These are phyloP conservation scores for Apiospora rasikravindrae DNA, from an alignment of 2,329 filamentous ascomycete genomes.

Conservation along the genomic window DNA sequence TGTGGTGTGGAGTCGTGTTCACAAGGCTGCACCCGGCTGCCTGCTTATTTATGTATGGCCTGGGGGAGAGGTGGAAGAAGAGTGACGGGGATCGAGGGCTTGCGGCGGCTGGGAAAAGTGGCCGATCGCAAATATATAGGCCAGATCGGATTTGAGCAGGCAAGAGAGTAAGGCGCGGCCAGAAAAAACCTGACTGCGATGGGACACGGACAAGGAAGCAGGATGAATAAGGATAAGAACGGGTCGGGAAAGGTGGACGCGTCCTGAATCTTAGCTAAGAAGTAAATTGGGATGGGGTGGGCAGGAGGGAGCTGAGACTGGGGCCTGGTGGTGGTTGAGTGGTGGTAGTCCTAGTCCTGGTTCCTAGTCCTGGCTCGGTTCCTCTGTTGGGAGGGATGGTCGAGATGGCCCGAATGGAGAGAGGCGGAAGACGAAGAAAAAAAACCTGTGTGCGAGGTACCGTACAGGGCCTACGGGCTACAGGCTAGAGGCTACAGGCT, in stretches of 20 bases:
- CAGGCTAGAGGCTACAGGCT: too few relatives aligned
- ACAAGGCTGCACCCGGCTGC: conserved; percentile 19
- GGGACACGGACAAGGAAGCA: conserved; percentile 8
- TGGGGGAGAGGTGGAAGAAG: neutral
- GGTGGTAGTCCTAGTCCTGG: neutral
- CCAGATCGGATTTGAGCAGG: neutral
- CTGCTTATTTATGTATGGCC: conserved; percentile 8
- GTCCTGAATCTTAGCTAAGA: conserved; percentile 17
- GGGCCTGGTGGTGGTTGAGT: neutral
- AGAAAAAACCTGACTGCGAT: neutral
- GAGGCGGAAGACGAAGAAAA: too few relatives aligned
- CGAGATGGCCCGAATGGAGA: conserved; percentile 3
- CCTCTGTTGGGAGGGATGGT: conserved; percentile 1
- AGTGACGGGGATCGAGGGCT: conserved; percentile 7
- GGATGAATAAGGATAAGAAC: conserved; percentile 16
- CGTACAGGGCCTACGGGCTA: too few relatives aligned
- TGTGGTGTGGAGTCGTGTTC: conserved; percentile 12
- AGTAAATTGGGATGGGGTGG: conserved; percentile 5
- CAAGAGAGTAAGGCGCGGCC: neutral
- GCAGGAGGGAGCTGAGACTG: conserved; percentile 1
- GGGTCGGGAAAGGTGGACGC: conserved; percentile 14
- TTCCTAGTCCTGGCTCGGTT: neutral
- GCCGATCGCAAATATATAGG: conserved; percentile 15
- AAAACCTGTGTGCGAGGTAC: neutral
- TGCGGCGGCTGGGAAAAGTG: conserved; percentile 15